Evolutionary conservation across 2,329 filamentous ascomycete species (phyloP), one percentile per base, ranked within the genome.

Genomic region (Curvularia eragrostidis): DNA sequence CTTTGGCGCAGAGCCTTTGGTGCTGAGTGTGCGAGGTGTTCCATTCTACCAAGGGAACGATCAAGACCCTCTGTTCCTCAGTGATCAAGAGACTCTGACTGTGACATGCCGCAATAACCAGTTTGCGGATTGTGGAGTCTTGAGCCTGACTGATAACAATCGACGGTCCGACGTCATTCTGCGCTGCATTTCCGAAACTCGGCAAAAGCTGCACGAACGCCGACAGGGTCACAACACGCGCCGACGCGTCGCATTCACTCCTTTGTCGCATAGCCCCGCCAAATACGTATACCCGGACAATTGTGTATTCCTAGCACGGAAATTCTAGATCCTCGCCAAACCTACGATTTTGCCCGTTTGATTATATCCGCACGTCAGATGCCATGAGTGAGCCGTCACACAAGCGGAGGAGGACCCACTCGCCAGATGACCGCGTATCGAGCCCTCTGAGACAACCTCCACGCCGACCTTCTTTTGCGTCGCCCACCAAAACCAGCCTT

Each of bases 401-500:
- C 47, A 78, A 78, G 63, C 68, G 74, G 43, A 68, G 71, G 50
- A 76, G 66, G 53, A 76, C 73, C 6, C 66, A 68, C 30, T 73
- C 75, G 1, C 70, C 73, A 23, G 56, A 59, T 2, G 62, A 66
- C 38, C 54, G 39, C 53, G 64, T 62, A 8, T 63, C 68, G 4
- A 72, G 66, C 44, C 72, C 71, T 48, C 34, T 73, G 24, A 69
- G 68, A 59, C 69, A 74, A 50, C 70, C 69, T 36, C 70, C 74
- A 21, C 67, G 72, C 52, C 66, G 75, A 48, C 68, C 74, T 0
- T 78, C 76, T 2, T 79, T 72, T 49, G 70, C 71, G 44, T 78
- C 77, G 18, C 77, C 77, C 15, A 78, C 75, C 2, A 77, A 76
- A 68, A 72, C 76, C 21, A 78, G 73, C 51, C 70, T 78, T 24